phyloP scores from a whole-genome alignment of 495 filamentous ascomycete species.

The Penicillium silybi region DNA sequence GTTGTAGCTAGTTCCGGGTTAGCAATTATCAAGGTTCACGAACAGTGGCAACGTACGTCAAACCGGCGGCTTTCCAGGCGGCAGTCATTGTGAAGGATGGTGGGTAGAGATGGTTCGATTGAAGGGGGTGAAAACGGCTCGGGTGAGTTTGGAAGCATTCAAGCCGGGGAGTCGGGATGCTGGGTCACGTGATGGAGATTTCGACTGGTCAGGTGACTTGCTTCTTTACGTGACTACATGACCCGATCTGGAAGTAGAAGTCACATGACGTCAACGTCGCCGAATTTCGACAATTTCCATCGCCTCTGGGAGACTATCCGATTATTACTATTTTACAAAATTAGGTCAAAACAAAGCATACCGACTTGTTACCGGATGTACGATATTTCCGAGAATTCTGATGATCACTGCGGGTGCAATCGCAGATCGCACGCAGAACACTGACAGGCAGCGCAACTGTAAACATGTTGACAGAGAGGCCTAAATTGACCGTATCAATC shows the following conservation, averaged over 20 bases:
- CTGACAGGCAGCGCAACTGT: too few species aligned
- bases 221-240: too few species aligned
- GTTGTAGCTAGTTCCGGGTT: conserved; percentile 46
- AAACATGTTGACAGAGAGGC: too few species aligned
- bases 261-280: neutral
- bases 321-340: neutral
- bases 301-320: neutral
- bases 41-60: conserved; percentile 64
- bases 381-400: too few species aligned
- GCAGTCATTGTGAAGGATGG: conserved; percentile 79
- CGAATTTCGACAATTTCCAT: too few species aligned
- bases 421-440: too few species aligned
- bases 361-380: too few species aligned
- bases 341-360: too few species aligned
- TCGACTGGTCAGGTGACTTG: neutral
- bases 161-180: conserved; percentile 42
- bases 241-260: too few species aligned
- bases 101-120: conserved; percentile 24
- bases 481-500: too few species aligned
- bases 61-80: conserved; percentile 96
- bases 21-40: conserved; percentile 16
- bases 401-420: too few species aligned
- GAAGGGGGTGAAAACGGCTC: conserved; percentile 30
- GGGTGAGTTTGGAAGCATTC: conserved; percentile 36
- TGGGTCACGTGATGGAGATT: conserved; percentile 31